Conservation (phyloP, 2,329 filamentous ascomycete genomes). For the Penicillium capsulatum region DNA sequence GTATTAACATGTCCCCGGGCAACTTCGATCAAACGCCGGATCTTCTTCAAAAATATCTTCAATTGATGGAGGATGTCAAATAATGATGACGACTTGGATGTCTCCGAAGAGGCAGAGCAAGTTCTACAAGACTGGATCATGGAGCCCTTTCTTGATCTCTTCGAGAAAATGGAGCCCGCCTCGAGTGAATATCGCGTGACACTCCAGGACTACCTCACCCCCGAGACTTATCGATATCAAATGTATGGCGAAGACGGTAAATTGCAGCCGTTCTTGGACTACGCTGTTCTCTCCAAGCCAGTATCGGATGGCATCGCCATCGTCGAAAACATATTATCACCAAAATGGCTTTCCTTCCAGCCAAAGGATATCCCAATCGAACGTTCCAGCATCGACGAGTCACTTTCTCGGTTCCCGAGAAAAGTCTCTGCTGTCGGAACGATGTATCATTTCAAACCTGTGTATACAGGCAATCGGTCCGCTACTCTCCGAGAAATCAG, state of each 20-base stretch:
- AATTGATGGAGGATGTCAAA: background rate
- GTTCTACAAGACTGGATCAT: constrained; percentile 1
- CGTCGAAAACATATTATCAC: background rate
- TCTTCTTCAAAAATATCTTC: background rate
- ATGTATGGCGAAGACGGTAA: background rate
- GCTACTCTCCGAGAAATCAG: background rate
- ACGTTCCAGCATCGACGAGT: background rate
- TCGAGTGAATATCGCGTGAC: background rate
- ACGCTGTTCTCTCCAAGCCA: background rate
- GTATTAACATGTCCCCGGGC: background rate
- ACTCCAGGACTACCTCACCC: constrained; percentile 1
- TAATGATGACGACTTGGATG: background rate
- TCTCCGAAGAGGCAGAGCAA: constrained; percentile 1
- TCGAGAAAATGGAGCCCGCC: background rate
- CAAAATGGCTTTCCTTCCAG: background rate
- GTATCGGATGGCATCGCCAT: background rate
- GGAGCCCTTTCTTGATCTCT: constrained; percentile 2
- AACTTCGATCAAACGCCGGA: background rate
- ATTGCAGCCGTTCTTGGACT: constrained; percentile 1
- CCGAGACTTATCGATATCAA: constrained; percentile 1
- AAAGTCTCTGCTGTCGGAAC: background rate
- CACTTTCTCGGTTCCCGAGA: constrained; percentile 1
- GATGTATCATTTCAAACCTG: background rate
- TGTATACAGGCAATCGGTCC: background rate
- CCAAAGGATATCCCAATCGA: background rate